These are phyloP conservation scores for Coemansia sp. DNA, from an alignment of 192 early-diverging fungal species.

Conservation along the genomic window DNA sequence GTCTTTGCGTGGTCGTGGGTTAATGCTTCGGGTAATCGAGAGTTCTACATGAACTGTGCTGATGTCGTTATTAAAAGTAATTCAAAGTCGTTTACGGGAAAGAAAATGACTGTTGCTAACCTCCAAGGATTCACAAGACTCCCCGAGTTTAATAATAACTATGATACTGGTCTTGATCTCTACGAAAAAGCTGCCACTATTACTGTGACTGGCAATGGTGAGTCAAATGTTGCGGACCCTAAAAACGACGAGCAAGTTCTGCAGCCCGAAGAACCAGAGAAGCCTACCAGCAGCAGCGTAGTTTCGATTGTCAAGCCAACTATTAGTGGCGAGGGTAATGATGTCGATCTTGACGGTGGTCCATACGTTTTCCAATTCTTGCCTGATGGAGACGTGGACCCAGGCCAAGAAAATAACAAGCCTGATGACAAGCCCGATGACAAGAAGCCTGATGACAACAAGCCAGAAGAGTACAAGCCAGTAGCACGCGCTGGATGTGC, in stretches of 20 bases:
- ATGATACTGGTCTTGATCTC: conserved; percentile 16
- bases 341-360: neutral
- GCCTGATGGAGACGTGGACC: neutral
- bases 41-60: conserved; percentile 65
- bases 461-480: neutral
- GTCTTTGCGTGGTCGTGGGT: conserved; percentile 67
- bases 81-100: conserved; percentile 29
- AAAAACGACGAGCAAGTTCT: neutral
- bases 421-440: neutral
- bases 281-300: neutral
- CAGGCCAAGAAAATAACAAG: neutral
- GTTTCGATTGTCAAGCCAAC: neutral
- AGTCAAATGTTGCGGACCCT: neutral
- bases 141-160: conserved; percentile 25
- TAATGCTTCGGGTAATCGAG: conserved; percentile 63
- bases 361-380: neutral
- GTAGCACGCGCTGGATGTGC: neutral
- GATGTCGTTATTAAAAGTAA: conserved; percentile 55
- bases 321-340: neutral
- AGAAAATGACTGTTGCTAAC: conserved; percentile 42
- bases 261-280: neutral
- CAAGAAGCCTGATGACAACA: neutral
- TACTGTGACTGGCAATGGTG: conserved; percentile 19
- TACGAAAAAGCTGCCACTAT: conserved; percentile 11
- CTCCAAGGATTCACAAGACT: conserved; percentile 21